Conservation (phyloP, 2,329 filamentous ascomycete species). For the Botryotinia convoluta region DNA sequence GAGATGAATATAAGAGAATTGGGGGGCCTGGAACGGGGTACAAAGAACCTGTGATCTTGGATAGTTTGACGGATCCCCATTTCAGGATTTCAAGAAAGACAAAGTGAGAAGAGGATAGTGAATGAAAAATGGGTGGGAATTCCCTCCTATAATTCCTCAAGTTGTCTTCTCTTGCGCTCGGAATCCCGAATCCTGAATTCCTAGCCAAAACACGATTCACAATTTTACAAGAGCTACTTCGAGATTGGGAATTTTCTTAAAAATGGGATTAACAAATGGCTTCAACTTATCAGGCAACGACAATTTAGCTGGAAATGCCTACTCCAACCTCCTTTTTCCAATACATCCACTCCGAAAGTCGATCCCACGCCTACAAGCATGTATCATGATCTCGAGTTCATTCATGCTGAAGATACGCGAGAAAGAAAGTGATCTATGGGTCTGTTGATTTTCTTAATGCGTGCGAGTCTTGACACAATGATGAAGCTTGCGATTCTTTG, state of each 20-base stretch:
- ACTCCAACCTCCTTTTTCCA: background rate
- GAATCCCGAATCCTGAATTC: background rate
- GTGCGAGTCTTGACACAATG: background rate
- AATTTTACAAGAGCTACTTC: background rate
- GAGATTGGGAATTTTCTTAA: background rate
- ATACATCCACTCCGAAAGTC: background rate
- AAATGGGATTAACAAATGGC: background rate
- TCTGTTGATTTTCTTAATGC: background rate
- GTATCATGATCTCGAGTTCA: background rate
- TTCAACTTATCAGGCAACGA: background rate
- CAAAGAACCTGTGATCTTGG: background rate
- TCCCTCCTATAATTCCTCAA: background rate
- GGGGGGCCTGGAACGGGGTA: background rate
- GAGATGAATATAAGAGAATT: background rate
- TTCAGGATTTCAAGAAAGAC: background rate
- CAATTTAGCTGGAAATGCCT: background rate
- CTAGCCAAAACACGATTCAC: background rate
- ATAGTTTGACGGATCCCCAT: background rate
- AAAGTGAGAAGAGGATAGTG: no score
- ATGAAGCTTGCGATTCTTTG: background rate
- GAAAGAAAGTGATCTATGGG: background rate
- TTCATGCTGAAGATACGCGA: background rate
- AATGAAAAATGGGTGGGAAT: background rate
- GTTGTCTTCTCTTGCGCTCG: background rate
- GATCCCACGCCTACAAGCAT: background rate